Evolutionary conservation across 140 eudicot genomes (phyloP).

Genomic region (Cichorium intybus): DNA sequence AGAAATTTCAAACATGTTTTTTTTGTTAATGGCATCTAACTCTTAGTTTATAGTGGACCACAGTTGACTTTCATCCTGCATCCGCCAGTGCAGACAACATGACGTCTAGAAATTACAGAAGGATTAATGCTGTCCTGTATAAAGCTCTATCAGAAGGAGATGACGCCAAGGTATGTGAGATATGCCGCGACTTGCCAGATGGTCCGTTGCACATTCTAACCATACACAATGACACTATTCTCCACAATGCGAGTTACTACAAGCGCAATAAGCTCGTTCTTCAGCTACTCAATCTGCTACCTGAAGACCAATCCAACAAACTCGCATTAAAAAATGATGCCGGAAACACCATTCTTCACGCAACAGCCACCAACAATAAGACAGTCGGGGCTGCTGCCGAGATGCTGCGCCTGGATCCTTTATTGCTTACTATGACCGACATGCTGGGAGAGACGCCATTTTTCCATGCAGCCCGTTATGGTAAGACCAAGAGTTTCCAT

Average conservation of each 20-base stretch:
- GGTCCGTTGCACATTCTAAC: constrained; percentile 27
- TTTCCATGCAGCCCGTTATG: constrained; percentile 27
- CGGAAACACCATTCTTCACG: constrained; percentile 34
- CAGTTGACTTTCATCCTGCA: no score
- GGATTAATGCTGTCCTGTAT: background rate
- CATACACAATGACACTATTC: constrained; percentile 25
- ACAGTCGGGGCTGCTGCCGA: constrained; percentile 24
- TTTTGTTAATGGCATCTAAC: no score
- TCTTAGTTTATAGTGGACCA: no score
- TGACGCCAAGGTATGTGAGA: constrained; percentile 17
- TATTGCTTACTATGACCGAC: constrained; percentile 15
- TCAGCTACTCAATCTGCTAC: background rate
- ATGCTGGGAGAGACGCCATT: constrained; percentile 25
- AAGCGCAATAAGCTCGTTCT: constrained; percentile 15
- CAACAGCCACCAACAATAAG: constrained; percentile 19
- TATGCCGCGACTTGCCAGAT: constrained; percentile 3
- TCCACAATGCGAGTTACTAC: constrained; percentile 21
- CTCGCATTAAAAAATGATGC: constrained; percentile 10
- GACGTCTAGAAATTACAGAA: background rate
- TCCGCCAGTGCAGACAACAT: no score
- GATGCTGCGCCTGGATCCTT: constrained; percentile 23
- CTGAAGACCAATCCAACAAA: constrained; percentile 1
- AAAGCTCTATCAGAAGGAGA: constrained; percentile 10
- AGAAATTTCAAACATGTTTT: no score
- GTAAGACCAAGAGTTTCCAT: constrained; percentile 23